Evolutionary conservation across 2,329 filamentous ascomycete genomes (phyloP).

Genomic region (Xylaria sp.): DNA sequence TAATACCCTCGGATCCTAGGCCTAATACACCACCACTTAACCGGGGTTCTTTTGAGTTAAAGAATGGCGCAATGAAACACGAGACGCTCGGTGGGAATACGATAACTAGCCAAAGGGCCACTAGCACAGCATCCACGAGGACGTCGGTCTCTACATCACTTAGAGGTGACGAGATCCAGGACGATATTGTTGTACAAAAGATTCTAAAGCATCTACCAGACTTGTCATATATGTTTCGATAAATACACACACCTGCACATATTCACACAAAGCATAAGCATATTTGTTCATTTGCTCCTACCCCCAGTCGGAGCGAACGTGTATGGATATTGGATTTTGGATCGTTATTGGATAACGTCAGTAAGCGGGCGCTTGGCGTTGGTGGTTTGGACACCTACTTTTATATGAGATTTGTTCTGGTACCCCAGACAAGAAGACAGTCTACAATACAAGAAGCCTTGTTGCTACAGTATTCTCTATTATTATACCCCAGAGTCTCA

Average conservation of each 20-base stretch:
- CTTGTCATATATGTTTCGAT: constrained; percentile 54
- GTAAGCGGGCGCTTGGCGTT: constrained; percentile 30
- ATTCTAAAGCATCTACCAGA: constrained; percentile 50
- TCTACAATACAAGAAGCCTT: neutral
- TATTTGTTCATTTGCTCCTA: neutral
- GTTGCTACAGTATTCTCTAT: neutral
- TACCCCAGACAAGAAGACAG: neutral
- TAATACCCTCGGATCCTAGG: constrained; percentile 24
- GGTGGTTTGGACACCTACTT: constrained; percentile 21
- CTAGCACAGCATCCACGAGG: neutral
- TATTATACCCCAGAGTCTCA: neutral
- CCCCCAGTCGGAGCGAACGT: neutral
- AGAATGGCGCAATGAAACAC: neutral
- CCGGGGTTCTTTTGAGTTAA: neutral
- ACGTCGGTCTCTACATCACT: constrained; percentile 28
- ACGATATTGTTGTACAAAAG: constrained; percentile 43
- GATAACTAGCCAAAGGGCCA: neutral
- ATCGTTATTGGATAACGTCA: constrained; percentile 30
- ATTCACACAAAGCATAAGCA: constrained; percentile 6
- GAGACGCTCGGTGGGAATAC: neutral
- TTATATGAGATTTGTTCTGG: neutral
- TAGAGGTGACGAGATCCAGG: constrained; percentile 24
- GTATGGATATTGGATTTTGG: constrained; percentile 12
- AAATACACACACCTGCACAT: constrained; percentile 7
- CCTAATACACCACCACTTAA: constrained; percentile 19